A percentile compares a stretch with the other conserved stretches of the same genome.
These are phyloP conservation scores for Hypocrella siamensis DNA, from an alignment of 2,329 filamentous ascomycete genomes.

Conservation along the genomic window DNA sequence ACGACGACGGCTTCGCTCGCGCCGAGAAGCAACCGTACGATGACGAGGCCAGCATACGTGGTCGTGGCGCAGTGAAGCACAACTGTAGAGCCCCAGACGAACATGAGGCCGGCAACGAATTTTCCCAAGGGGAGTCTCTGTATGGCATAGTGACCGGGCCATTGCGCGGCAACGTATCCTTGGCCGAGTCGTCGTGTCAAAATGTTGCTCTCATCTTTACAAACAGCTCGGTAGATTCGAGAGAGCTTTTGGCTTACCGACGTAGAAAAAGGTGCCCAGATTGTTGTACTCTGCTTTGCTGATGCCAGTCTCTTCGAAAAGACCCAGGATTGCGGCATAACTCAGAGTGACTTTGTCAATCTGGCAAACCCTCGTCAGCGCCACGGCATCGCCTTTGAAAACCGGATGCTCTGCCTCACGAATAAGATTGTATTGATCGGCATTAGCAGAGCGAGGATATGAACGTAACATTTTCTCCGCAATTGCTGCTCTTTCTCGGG, in stretches of 20 bases:
- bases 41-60: slow-evolving; percentile 18
- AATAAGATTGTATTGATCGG: slow-evolving; percentile 20
- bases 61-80: slow-evolving; percentile 18
- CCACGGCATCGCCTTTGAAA: background rate
- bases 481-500: slow-evolving; percentile 16
- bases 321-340: slow-evolving; percentile 22
- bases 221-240: background rate
- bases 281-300: slow-evolving; percentile 22
- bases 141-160: slow-evolving; percentile 23
- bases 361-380: background rate
- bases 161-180: slow-evolving; percentile 21
- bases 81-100: slow-evolving; percentile 19
- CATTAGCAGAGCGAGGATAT: slow-evolving; percentile 15
- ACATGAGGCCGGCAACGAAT: slow-evolving; percentile 16
- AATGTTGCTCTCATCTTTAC: background rate
- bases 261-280: slow-evolving; percentile 24
- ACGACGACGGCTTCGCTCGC: slow-evolving; percentile 19
- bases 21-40: slow-evolving; percentile 19
- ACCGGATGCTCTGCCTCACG: slow-evolving; percentile 9
- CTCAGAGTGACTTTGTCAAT: slow-evolving; percentile 21
- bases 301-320: slow-evolving; percentile 24
- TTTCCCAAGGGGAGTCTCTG: slow-evolving; percentile 20
- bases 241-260: slow-evolving; percentile 12
- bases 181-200: background rate
- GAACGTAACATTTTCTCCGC: slow-evolving; percentile 16